Evolutionary conservation across 106 monocot species (phyloP), one percentile per base, ranked within the genome.

Genomic region (Hemerocallis citrina): DNA sequence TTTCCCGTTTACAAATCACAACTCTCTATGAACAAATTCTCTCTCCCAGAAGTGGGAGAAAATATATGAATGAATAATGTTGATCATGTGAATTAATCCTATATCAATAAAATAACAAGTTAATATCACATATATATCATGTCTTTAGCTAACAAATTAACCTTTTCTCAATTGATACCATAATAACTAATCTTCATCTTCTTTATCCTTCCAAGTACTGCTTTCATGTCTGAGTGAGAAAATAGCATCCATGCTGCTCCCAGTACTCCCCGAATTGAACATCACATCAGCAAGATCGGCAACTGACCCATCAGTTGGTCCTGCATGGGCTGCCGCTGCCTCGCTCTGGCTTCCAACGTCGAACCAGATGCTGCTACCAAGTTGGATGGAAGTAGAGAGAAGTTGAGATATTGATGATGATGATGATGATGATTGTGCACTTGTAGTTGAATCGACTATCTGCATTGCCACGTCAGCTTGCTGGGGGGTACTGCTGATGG

Each of bases 211-310:
- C 51, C 32, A 65, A n/a, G n/a, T n/a, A n/a, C n/a, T n/a, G 7
- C 64, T 55, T 15, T 78, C 73, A 25, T 55, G 28, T 19, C 61
- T 70, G 10, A 62, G 46, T n/a, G 3, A 55, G 36, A 81, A 81
- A 54, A 81, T 65, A 23, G 27, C 51, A 33, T 81, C 81, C 66
- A 86, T 63, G 61, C 72, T 70, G 21, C 57, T 61, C 1, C 73
- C 54, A 22, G 72, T 62, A 36, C 70, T 66, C 11, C 62, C 72
- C 1, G 73, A 67, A 36, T 77, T 77, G 57, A 88, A 83, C 72
- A 83, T 75, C 32, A 57, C 76, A 27, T 88, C 70, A 0, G 83
- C 79, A 16, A 88, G 47, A 33, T 79, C 88, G 8, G 73, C 63
- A 22, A 79, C 64, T 5, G 76, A 54, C 5, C 33, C 40, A 7